Conservation (phyloP, 2,329 filamentous ascomycete species). For the Phyllosticta paracitricarpa region DNA sequence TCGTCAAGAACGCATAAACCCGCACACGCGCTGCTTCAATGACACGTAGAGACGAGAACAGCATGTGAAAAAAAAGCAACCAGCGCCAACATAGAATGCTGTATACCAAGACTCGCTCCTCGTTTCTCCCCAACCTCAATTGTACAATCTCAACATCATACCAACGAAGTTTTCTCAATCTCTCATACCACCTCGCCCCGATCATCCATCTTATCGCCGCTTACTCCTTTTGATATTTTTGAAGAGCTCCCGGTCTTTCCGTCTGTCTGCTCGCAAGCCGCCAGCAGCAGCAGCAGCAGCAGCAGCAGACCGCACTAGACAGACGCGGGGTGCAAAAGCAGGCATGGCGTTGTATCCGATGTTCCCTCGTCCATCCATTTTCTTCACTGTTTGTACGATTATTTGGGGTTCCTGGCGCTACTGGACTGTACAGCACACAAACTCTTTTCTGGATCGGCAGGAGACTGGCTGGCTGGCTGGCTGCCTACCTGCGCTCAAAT, state of each 20-base stretch:
- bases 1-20: slow-evolving; percentile 66
- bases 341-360: neutral
- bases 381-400: too few species aligned
- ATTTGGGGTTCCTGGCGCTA: too few species aligned
- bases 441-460: too few species aligned
- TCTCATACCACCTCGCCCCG: neutral
- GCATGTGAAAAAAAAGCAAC: neutral
- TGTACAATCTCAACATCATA: neutral
- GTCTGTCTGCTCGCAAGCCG: neutral
- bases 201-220: neutral
- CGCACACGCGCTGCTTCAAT: neutral
- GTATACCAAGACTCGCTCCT: neutral
- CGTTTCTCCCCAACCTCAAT: neutral
- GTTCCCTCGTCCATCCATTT: neutral
- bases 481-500: too few species aligned
- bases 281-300: neutral
- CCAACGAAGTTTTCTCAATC: neutral
- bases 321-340: neutral
- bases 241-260: neutral
- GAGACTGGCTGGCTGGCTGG: too few species aligned
- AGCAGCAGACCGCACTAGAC: neutral
- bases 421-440: too few species aligned
- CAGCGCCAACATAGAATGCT: neutral
- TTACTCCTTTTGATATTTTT: neutral
- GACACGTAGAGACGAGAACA: neutral